Evolutionary conservation across 768 basidiomycete genomes (phyloP).

Genomic region (Phanerochaete sordida): DNA sequence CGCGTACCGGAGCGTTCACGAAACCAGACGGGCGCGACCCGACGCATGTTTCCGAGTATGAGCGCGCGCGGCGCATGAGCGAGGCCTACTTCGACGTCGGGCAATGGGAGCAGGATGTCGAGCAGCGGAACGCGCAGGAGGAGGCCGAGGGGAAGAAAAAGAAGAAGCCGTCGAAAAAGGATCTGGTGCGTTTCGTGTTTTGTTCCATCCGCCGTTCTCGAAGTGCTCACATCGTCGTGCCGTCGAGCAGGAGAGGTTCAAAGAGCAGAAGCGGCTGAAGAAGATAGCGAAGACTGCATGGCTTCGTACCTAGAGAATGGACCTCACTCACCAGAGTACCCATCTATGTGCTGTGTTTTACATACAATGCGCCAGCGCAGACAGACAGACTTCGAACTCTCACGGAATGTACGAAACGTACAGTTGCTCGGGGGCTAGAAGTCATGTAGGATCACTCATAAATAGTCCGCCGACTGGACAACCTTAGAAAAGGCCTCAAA

Average conservation of each 20-base stretch:
- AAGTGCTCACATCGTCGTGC: constrained; percentile 14
- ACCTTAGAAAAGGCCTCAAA: not conserved
- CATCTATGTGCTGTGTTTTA: not conserved
- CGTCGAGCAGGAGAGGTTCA: constrained; percentile 70
- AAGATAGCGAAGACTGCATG: constrained; percentile 89
- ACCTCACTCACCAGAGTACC: not conserved
- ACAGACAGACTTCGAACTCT: not conserved
- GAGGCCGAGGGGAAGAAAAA: constrained; percentile 66
- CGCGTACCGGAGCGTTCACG: constrained; percentile 76
- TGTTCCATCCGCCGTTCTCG: constrained; percentile 1
- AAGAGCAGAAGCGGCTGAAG: constrained; percentile 76
- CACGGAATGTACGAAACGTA: not conserved
- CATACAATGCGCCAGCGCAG: not conserved
- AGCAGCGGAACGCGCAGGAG: constrained; percentile 36
- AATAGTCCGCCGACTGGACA: not conserved
- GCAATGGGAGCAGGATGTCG: constrained; percentile 75
- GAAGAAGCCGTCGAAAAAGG: constrained; percentile 78
- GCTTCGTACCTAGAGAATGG: constrained; percentile 55
- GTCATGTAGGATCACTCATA: not conserved
- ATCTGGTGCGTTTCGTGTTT: constrained; percentile 54
- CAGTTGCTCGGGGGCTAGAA: too few relatives aligned
- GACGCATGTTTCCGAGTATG: constrained; percentile 73
- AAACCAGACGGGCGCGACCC: constrained; percentile 67
- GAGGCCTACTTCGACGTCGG: constrained; percentile 83
- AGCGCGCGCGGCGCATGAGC: constrained; percentile 82